Conservation (phyloP, 2,329 filamentous ascomycete species). For the Phialophora macrospora region DNA sequence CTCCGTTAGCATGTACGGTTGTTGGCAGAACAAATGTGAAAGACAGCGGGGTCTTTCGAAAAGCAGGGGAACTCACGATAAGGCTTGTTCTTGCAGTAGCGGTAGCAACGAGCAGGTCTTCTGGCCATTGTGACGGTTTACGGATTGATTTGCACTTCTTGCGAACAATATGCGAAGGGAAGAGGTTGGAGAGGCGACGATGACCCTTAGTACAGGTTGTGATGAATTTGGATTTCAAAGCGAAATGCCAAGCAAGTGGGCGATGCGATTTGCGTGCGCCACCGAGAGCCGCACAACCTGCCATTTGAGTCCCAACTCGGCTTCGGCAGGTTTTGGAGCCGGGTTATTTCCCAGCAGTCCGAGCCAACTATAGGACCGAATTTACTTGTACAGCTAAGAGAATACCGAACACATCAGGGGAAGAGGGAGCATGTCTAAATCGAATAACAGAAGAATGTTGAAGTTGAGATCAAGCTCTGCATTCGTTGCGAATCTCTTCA, state of each 20-base stretch:
- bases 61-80: not conserved
- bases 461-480: not conserved
- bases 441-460: not conserved
- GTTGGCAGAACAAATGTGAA: not conserved
- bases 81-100: slow-evolving; percentile 99
- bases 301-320: slow-evolving; percentile 1
- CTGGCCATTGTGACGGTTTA: slow-evolving; percentile 89
- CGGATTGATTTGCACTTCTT: slow-evolving; percentile 53
- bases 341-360: not conserved
- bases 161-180: slow-evolving; percentile 49
- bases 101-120: slow-evolving; percentile 99
- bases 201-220: slow-evolving; percentile 3
- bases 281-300: not conserved
- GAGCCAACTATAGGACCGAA: not conserved
- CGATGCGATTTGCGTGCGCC: not conserved
- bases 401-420: not conserved
- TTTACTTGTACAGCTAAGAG: not conserved
- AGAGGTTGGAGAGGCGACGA: slow-evolving; percentile 17
- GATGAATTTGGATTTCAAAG: slow-evolving; percentile 11
- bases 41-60: not conserved
- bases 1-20: not conserved
- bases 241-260: slow-evolving; percentile 5
- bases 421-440: not conserved
- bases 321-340: not conserved
- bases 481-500: not conserved